Percentiles rank a stretch among this genome's conserved stretches.
These are phyloP conservation scores for Exutisphaerella laricina DNA, from an alignment of 2,329 filamentous ascomycete genomes.

Conservation along the genomic window DNA sequence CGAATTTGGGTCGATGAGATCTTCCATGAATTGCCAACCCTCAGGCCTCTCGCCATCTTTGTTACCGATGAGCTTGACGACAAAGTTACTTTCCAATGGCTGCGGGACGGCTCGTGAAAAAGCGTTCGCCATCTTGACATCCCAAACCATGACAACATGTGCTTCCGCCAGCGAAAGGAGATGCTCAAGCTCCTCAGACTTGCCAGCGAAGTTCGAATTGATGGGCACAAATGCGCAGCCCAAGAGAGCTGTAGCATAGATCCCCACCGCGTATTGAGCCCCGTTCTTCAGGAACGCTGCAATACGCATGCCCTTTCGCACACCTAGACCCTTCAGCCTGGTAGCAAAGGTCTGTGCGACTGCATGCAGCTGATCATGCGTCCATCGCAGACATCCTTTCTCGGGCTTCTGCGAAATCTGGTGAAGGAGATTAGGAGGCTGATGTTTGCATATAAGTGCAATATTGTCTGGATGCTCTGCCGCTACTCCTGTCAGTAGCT, in stretches of 20 bases:
- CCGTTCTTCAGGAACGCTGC: conserved; percentile 5
- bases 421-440: background rate
- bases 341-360: background rate
- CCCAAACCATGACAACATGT: conserved; percentile 1
- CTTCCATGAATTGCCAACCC: background rate
- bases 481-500: conserved; percentile 1
- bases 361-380: conserved; percentile 2
- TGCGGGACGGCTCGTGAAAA: background rate
- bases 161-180: conserved; percentile 2
- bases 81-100: background rate
- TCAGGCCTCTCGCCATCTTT: background rate
- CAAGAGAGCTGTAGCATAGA: conserved; percentile 3
- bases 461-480: background rate
- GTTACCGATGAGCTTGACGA: conserved; percentile 4
- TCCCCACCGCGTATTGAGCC: conserved; percentile 2
- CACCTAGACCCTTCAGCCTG: background rate
- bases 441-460: background rate
- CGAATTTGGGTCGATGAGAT: background rate
- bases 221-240: conserved; percentile 5
- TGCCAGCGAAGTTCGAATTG: conserved; percentile 1
- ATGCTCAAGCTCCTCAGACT: conserved; percentile 6
- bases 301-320: conserved; percentile 4
- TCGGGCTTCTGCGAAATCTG: background rate
- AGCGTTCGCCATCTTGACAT: conserved; percentile 5
- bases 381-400: conserved; percentile 5